Evolutionary conservation across 305 asterid species (phyloP), one percentile per base, ranked within the genome.

Genomic region (Fraxinus angustifolia): DNA sequence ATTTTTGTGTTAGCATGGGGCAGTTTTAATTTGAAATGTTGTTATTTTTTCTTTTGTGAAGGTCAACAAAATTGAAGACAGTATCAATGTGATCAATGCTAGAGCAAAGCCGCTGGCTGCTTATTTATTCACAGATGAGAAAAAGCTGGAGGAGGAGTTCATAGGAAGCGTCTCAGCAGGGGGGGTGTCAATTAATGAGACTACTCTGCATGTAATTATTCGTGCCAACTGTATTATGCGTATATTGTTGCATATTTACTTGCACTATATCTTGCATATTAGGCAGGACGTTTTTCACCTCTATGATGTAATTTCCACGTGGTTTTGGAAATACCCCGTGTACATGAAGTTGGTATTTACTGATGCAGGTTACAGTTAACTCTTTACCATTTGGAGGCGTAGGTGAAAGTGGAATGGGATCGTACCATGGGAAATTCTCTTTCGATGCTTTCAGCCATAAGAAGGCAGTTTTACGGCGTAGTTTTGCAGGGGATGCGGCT

Each of bases 61-160:
- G 99, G 98, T 96, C 40, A 75, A 90, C 81, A 90, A 88, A 72
- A 83, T 93, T 30, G 92, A 92, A 88, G 97, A 94, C 28, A 80
- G 93, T 75, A 84, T 91, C 78, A 79, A 73, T 14, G 65, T 94
- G 58, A 91, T 95, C 77, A 89, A 71, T 74, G 82, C 94, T 67
- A 94, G 85, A 85, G 98, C 89, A 56, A 95, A 94, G 84, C 97
- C 99, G 28, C 97, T 95, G 40, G 99, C 97, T 74, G 96, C 98
- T 11, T 95, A 94, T 86, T 40, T 95, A 45, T 94, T 95, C 86
- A 91, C 99, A 11, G 83, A 88, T 50, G 89, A 91, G 90, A 90
- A 93, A 88, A 93, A 83, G 84, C 92, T 95, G 82, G 88, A 87
- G 86, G 92, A 91, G 85, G 91, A 91, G 48, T 95, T 92, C 73